Evolutionary conservation across 306 rosid genomes (phyloP), one percentile per base, ranked within the genome.

Genomic region (Corylus americana): DNA sequence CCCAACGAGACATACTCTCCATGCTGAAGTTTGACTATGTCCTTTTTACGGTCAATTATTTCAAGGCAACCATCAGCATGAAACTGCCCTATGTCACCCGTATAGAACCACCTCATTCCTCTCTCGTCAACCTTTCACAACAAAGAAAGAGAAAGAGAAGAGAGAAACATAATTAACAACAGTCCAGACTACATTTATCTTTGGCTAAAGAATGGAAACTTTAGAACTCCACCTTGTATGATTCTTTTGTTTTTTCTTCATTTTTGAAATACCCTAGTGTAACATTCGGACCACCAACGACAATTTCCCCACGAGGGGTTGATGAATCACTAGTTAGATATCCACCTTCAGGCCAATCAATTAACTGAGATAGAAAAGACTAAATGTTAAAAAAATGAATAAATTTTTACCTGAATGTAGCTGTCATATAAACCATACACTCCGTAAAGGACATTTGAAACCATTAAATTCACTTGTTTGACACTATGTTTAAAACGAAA

Each of bases 1-100:
- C 98, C 99, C 74, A 95, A 79, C 80, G 99, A 95, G 85, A 95
- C 96, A 73, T 95, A 95, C 81, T 95, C 97, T 83, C 99, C 99
- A 81, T 93, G 96, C 85, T 95, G 99, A 83, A 95, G 94, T 82
- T 95, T 95, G 83, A 95, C 94, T 57, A 95, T 95, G 86, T 95
- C 99, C 88, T 95, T 95, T 87, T 90, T 95, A 71, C 98, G 90
- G 85, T 93, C 98, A 86, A 93, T 88, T 80, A 95, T 93, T 87
- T 95, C 97, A 79, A 93, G 96, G 90, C 97, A 93, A 61, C 99
- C 99, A 80, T 95, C 98, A 70, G 83, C 49, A 76, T 93, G 99
- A 81, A 93, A 83, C 80, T 80, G 89, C 81, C 99, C 99, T 17
- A 95, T 79, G 70, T 95, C 99, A 77, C 99, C 98, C 3, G 97